Conservation (phyloP, 176 grass and related monocot genomes). For the Hyparrhenia diplandra region DNA sequence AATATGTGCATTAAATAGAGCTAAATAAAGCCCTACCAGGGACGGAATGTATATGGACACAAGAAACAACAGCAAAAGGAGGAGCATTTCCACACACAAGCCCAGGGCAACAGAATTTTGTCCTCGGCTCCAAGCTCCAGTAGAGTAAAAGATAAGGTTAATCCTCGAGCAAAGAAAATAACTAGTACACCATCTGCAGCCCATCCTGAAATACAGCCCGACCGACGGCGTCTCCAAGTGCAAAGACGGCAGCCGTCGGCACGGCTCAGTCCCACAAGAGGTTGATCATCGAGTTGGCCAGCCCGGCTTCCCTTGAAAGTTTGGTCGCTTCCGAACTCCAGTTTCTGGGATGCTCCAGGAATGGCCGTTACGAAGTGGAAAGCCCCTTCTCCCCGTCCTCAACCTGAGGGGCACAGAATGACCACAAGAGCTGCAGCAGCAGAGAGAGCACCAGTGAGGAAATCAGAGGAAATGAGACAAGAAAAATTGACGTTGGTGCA, state of each 20-base stretch:
- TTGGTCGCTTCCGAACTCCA: slow-evolving; percentile 48
- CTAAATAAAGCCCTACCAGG: not conserved
- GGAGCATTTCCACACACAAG: slow-evolving; percentile 19
- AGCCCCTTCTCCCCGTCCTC: slow-evolving; percentile 44
- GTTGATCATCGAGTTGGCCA: slow-evolving; percentile 88
- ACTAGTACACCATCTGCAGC: not conserved
- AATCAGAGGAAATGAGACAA: not conserved
- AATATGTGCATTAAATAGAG: slow-evolving; percentile 41
- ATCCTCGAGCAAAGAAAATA: not conserved
- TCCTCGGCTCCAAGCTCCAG: slow-evolving; percentile 14
- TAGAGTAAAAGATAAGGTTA: not conserved
- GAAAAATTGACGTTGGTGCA: not conserved
- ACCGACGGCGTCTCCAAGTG: not conserved
- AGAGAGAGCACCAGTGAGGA: not conserved
- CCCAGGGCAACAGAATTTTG: not conserved
- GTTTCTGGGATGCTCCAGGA: slow-evolving; percentile 50
- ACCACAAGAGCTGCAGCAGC: slow-evolving; percentile 74
- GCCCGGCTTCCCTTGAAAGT: slow-evolving; percentile 76
- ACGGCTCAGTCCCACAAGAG: slow-evolving; percentile 61
- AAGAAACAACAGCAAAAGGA: not conserved
- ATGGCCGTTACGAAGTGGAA: slow-evolving; percentile 83
- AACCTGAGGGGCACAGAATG: slow-evolving; percentile 58
- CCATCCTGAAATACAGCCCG: not conserved
- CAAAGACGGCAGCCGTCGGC: not conserved
- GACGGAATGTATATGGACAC: slow-evolving; percentile 24